These are phyloP conservation scores for Hypocrella siamensis DNA, from an alignment of 2,329 filamentous ascomycete species.

Conservation along the genomic window DNA sequence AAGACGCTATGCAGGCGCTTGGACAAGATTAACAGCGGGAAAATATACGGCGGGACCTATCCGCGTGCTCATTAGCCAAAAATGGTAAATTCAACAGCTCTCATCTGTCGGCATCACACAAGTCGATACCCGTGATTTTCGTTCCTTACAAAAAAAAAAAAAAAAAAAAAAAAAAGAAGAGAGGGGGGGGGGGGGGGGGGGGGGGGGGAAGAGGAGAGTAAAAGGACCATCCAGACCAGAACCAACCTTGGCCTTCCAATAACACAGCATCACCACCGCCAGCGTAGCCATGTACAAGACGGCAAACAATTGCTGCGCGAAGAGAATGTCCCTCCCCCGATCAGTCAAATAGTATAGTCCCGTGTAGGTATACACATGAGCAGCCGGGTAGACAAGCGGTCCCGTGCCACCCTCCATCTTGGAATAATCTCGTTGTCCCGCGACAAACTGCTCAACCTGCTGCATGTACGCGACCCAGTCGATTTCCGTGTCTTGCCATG, in stretches of 20 bases:
- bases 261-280: conserved; percentile 66
- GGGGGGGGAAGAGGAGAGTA: too few species aligned
- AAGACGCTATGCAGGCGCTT: conserved; percentile 93
- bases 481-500: conserved; percentile 68
- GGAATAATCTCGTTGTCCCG: conserved; percentile 79
- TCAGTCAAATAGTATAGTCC: conserved; percentile 64
- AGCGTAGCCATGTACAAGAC: conserved; percentile 64
- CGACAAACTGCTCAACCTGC: conserved; percentile 64
- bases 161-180: neutral
- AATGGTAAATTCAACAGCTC: too few species aligned
- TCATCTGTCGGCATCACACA: too few species aligned
- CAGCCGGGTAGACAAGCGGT: conserved; percentile 86
- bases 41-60: conserved; percentile 71
- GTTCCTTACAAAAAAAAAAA: too few species aligned
- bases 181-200: neutral
- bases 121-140: too few species aligned
- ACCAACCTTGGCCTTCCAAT: conserved; percentile 52
- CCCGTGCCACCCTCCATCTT: conserved; percentile 78
- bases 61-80: neutral
- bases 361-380: conserved; percentile 84
- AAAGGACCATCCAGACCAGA: too few species aligned
- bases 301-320: conserved; percentile 76
- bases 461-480: conserved; percentile 98
- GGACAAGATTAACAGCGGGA: conserved; percentile 72
- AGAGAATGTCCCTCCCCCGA: conserved; percentile 55